Evolutionary conservation across 1,284 basidiomycete species (phyloP).

Genomic region (Pascua guehoae): DNA sequence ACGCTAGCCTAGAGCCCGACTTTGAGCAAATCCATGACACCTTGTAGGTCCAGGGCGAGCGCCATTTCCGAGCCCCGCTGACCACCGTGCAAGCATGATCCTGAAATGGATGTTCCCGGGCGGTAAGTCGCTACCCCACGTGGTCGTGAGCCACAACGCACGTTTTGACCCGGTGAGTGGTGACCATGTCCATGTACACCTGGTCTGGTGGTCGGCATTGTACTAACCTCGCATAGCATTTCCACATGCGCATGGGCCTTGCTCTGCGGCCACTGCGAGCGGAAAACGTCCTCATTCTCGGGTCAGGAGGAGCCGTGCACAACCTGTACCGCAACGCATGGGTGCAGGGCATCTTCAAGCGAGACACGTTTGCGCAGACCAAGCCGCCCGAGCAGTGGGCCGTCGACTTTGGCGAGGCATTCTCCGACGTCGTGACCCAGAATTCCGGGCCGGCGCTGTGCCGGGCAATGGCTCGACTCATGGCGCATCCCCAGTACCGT

Average conservation of each 20-base stretch:
- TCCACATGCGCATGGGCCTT: slow-evolving; percentile 25
- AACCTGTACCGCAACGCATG: slow-evolving; percentile 34
- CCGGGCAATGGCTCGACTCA: slow-evolving; percentile 16
- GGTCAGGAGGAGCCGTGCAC: slow-evolving; percentile 33
- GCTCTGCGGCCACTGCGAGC: slow-evolving; percentile 25
- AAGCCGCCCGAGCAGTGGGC: slow-evolving; percentile 30
- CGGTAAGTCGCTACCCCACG: slow-evolving; percentile 24
- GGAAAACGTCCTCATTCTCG: slow-evolving; percentile 26
- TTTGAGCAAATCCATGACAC: slow-evolving; percentile 34
- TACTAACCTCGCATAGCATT: slow-evolving; percentile 5
- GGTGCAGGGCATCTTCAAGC: slow-evolving; percentile 19
- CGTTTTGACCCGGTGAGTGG: slow-evolving; percentile 20
- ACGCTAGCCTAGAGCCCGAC: slow-evolving; percentile 21
- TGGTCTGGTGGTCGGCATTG: not conserved
- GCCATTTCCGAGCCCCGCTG: too few relatives aligned
- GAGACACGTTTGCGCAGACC: slow-evolving; percentile 30
- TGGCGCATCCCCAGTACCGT: slow-evolving; percentile 30
- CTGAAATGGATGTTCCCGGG: slow-evolving; percentile 34
- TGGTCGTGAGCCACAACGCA: slow-evolving; percentile 23
- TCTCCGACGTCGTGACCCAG: slow-evolving; percentile 23
- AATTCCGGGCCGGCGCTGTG: slow-evolving; percentile 17
- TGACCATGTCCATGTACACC: not conserved
- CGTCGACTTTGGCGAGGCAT: slow-evolving; percentile 29
- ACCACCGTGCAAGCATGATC: slow-evolving; percentile 12
- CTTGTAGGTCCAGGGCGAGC: slow-evolving; percentile 3